phyloP scores from a whole-genome alignment of 2,329 filamentous ascomycete species.

The Colletotrichum echinochloae region DNA sequence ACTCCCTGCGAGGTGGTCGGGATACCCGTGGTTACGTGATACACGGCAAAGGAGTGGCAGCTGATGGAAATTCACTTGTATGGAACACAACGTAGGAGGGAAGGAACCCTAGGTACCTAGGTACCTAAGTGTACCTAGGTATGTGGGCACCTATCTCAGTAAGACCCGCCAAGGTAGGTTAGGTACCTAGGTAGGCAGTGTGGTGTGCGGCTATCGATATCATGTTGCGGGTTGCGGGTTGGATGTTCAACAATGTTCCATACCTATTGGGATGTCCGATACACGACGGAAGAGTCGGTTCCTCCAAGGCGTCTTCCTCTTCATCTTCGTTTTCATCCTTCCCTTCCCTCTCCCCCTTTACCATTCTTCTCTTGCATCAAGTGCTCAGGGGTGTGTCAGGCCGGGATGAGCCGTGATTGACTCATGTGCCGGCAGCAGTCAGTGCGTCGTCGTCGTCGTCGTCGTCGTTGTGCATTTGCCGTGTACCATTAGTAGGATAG shows the following conservation, averaged over 20 bases:
- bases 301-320: background rate
- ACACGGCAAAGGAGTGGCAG: background rate
- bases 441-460: too few relatives aligned
- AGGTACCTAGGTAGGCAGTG: too few relatives aligned
- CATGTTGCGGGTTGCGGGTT: too few relatives aligned
- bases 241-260: too few relatives aligned
- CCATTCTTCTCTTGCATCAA: background rate
- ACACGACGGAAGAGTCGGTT: background rate
- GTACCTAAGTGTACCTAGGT: too few relatives aligned
- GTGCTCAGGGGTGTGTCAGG: background rate
- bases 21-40: background rate
- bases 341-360: background rate
- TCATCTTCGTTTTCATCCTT: too few relatives aligned
- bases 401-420: background rate
- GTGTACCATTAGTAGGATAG: background rate
- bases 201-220: background rate
- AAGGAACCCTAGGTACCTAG: too few relatives aligned
- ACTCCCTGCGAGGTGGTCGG: constrained; percentile 16
- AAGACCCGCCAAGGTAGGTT: too few relatives aligned
- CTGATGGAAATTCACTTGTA: too few relatives aligned
- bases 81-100: too few relatives aligned
- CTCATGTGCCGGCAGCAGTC: background rate
- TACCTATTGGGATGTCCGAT: too few relatives aligned
- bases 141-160: too few relatives aligned
- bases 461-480: background rate